phyloP scores from a whole-genome alignment of 2,329 filamentous ascomycete genomes.

The Phialophora chinensis region DNA sequence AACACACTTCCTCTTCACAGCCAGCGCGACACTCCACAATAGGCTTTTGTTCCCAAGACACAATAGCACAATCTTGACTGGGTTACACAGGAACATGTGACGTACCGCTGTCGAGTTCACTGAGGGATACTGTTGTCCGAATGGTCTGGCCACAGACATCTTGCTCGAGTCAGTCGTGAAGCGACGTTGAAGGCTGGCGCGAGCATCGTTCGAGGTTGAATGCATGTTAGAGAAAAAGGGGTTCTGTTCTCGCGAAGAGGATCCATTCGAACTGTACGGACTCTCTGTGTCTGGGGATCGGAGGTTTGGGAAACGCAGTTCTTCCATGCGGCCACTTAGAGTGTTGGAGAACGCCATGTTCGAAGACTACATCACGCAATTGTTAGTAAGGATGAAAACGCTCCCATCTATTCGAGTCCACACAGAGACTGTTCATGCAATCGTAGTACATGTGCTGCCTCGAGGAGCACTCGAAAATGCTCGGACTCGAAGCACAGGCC shows the following conservation, averaged over 20 bases:
- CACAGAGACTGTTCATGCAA: not conserved
- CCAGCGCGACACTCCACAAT: constrained; percentile 19
- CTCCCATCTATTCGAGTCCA: not conserved
- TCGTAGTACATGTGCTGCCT: constrained; percentile 3
- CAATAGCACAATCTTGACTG: constrained; percentile 21
- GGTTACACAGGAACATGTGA: constrained; percentile 25
- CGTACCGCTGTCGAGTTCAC: constrained; percentile 41
- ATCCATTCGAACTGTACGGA: constrained; percentile 74
- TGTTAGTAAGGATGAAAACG: constrained; percentile 17
- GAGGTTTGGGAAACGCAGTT: constrained; percentile 77
- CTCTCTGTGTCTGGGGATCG: constrained; percentile 78
- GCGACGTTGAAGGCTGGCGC: constrained; percentile 80
- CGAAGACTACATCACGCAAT: constrained; percentile 36
- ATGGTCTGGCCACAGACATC: constrained; percentile 62
- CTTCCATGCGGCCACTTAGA: constrained; percentile 73
- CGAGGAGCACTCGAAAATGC: not conserved
- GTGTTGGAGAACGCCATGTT: constrained; percentile 70
- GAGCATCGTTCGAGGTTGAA: constrained; percentile 66
- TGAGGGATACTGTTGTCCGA: constrained; percentile 40
- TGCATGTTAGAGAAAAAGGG: constrained; percentile 65
- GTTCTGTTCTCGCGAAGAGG: constrained; percentile 72
- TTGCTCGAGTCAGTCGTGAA: constrained; percentile 92
- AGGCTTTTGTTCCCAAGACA: constrained; percentile 24
- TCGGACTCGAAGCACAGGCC: constrained; percentile 17
- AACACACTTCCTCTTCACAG: constrained; percentile 26